These are phyloP conservation scores for Vitis amurensis DNA, from an alignment of 164 flowering plant species.

Conservation along the genomic window DNA sequence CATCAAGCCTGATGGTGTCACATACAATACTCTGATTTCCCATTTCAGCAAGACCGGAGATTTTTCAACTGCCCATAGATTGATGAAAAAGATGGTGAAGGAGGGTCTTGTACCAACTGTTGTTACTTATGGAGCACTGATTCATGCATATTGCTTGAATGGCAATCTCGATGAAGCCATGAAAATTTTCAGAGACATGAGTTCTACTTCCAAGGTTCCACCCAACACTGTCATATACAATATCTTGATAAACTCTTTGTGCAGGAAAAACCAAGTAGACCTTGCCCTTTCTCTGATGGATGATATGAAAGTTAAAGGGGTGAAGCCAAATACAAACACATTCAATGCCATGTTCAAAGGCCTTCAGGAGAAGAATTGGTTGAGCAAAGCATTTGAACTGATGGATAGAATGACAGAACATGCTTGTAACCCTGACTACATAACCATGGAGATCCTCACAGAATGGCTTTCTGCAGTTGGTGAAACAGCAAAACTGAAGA, in stretches of 20 bases:
- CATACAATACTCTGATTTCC: constrained; percentile 75
- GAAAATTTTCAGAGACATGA: constrained; percentile 57
- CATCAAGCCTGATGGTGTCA: constrained; percentile 52
- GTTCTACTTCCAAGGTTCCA: constrained; percentile 33
- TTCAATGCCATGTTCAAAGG: constrained; percentile 77
- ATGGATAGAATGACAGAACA: constrained; percentile 77
- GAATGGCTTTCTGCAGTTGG: constrained; percentile 80
- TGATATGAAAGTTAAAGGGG: constrained; percentile 59
- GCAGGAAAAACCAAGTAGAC: constrained; percentile 51
- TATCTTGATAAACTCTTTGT: constrained; percentile 59
- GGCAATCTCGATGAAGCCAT: constrained; percentile 62
- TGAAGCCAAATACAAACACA: constrained; percentile 49
- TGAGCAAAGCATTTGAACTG: constrained; percentile 55
- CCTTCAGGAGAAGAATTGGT: constrained; percentile 45
- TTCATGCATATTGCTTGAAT: constrained; percentile 57
- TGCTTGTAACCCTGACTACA: constrained; percentile 71
- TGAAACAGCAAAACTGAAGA: constrained; percentile 46
- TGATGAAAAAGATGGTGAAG: constrained; percentile 52
- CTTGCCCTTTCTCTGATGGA: constrained; percentile 60
- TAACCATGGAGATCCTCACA: constrained; percentile 72
- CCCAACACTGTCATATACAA: constrained; percentile 80
- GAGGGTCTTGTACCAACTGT: constrained; percentile 57
- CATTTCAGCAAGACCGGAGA: constrained; percentile 55
- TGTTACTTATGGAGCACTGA: constrained; percentile 75
- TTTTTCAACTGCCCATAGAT: constrained; percentile 34